Base-by-base conservation (phyloP, 2,329 filamentous ascomycete species). In the Pseudocercospora fuligena region DNA sequence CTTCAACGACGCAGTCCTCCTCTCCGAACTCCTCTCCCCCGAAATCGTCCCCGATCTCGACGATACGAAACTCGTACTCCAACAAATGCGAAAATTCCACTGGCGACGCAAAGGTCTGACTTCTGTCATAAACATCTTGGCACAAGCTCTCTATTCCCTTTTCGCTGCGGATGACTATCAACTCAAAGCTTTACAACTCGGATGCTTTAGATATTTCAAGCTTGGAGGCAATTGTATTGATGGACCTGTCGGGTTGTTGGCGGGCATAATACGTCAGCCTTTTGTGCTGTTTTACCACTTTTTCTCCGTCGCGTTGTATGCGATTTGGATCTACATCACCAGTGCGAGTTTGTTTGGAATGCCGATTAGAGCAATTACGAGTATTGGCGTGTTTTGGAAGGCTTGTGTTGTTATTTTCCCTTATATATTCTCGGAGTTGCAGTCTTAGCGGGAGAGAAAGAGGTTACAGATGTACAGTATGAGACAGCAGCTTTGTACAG, bases 51-150 rank as follows among this genome's bases (percentile, higher is more conserved):
- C 92, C 3, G 82, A 86, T 69, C 86, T 99, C 2, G 86, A 86
- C 66, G 87, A 97, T 79, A 86, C 87, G 2, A 78, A 80, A 1
- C 85, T 87, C 46, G 88, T 99, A 5, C 81, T 89, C 62, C 80
- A 81, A 60, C 91, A 91, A 72, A 88, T 98, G 83, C 81, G 84
- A 12, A 79, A 83, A 16, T 95, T 98, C 82, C 93, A 98, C 85
- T 97, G 92, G 92, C 84, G 85, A 72, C 88, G 95, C 75, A 98
- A 98, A 83, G 83, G 85, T 70, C 84, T 93, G 59, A 92, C 92
- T 0, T 89, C 89, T 61, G 94, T 97, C 73, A 95, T 99, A 85
- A 99, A 99, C 80, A 97, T 98, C 73, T 89, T 99, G n/a, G 94
- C 95, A 1, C 92, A 95, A 83, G 94, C 95, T 0, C 86, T 99